Conservation (phyloP, 1,284 basidiomycete species). For the Trichosporon faecale region DNA sequence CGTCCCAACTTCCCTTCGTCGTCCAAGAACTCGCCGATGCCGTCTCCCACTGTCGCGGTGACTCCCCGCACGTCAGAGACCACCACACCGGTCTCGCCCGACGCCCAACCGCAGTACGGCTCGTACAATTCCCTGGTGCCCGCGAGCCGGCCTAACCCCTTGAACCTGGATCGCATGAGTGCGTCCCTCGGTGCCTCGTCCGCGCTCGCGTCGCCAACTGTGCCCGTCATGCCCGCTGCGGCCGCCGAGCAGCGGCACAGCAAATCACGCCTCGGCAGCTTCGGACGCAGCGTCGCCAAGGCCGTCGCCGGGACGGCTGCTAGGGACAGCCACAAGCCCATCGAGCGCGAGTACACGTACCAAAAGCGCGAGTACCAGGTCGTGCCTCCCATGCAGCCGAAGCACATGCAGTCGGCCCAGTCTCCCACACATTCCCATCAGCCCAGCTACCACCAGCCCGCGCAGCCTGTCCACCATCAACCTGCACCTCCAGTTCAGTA, state of each 20-base stretch:
- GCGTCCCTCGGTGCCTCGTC: not conserved
- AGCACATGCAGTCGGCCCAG: not conserved
- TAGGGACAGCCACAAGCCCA: constrained; percentile 17
- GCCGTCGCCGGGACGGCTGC: constrained; percentile 17
- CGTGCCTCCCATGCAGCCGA: not conserved
- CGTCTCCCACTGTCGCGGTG: not conserved
- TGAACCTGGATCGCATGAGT: constrained; percentile 10
- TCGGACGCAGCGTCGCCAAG: constrained; percentile 32
- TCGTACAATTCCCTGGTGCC: constrained; percentile 7
- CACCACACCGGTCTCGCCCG: not conserved
- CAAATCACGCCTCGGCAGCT: constrained; percentile 31
- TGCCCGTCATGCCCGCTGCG: not conserved
- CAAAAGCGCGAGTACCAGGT: constrained; percentile 11
- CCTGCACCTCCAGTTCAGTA: not conserved
- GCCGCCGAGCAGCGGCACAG: not conserved
- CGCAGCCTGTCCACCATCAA: no score
- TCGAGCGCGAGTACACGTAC: not conserved
- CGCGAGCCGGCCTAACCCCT: not conserved
- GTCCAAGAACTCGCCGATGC: not conserved
- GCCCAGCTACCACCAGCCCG: not conserved
- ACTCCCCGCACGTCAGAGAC: not conserved
- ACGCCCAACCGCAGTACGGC: not conserved
- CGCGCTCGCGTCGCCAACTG: not conserved
- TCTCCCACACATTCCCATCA: not conserved
- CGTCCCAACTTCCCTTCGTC: constrained; percentile 23